phyloP scores from a whole-genome alignment of 1,284 basidiomycete genomes.

The Flammula alnicola region DNA sequence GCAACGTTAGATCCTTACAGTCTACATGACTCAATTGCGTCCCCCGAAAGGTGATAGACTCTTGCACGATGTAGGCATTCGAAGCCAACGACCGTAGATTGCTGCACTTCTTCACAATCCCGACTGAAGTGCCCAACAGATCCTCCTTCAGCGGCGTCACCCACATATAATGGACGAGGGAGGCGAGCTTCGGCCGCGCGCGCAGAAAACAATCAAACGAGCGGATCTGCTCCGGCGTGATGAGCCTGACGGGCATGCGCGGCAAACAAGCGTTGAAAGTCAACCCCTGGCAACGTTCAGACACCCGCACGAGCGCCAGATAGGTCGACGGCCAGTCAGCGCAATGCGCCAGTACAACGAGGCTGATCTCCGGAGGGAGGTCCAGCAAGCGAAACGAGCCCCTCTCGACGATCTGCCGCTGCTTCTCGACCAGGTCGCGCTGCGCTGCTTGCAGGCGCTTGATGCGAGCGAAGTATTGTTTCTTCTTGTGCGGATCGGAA shows the following conservation, averaged over 20 bases:
- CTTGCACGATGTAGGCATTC: constrained; percentile 27
- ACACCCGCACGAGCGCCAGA: constrained; percentile 22
- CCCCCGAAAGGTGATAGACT: constrained; percentile 20
- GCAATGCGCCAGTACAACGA: constrained; percentile 21
- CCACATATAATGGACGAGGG: constrained; percentile 23
- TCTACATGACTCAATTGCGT: constrained; percentile 24
- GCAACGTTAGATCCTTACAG: constrained; percentile 31
- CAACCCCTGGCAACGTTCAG: constrained; percentile 18
- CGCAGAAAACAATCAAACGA: constrained; percentile 22
- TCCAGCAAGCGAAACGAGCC: constrained; percentile 21
- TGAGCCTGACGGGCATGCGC: constrained; percentile 21
- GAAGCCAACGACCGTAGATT: constrained; percentile 32
- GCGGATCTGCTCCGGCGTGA: constrained; percentile 20
- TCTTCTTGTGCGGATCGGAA: constrained; percentile 7
- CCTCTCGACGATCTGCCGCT: constrained; percentile 13
- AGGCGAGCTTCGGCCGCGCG: constrained; percentile 9
- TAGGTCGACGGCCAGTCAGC: constrained; percentile 26
- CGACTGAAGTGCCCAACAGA: constrained; percentile 18
- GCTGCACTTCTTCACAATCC: constrained; percentile 33
- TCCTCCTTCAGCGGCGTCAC: constrained; percentile 27
- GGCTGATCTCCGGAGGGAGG: constrained; percentile 23
- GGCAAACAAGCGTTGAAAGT: constrained; percentile 24
- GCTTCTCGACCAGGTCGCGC: constrained; percentile 19
- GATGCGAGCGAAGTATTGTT: constrained; percentile 19
- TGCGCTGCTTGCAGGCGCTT: constrained; percentile 18